phyloP scores from a whole-genome alignment of 1,284 basidiomycete genomes.

The Cerioporus squamosus region DNA sequence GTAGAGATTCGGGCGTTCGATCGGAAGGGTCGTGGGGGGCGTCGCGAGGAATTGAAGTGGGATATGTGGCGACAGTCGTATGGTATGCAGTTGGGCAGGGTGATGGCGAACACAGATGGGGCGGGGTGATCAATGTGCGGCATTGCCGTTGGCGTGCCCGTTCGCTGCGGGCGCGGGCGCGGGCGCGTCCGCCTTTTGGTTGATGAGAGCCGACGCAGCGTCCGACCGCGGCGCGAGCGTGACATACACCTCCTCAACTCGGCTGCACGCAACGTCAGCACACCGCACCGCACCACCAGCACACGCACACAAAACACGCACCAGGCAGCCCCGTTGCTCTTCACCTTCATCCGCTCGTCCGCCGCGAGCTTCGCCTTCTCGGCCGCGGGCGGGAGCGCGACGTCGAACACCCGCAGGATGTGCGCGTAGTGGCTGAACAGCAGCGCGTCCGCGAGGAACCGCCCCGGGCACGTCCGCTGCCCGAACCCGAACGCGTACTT shows the following conservation, averaged over 20 bases:
- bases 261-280: conserved; percentile 4
- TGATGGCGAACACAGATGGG: no score
- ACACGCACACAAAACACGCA: neutral
- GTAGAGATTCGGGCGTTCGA: neutral
- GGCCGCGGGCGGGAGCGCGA: conserved; percentile 9
- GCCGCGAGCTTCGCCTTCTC: conserved; percentile 14
- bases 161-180: neutral
- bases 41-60: no score
- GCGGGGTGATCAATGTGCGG: neutral
- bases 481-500: conserved; percentile 26
- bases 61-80: no score
- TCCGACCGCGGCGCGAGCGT: conserved; percentile 10
- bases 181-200: neutral
- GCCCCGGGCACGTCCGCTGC: conserved; percentile 22
- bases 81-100: neutral
- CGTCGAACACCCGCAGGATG: conserved; percentile 20
- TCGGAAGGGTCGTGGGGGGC: neutral
- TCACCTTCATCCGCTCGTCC: conserved; percentile 18
- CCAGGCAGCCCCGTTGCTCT: conserved; percentile 23
- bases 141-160: conserved; percentile 1
- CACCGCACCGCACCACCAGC: neutral
- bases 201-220: conserved; percentile 12
- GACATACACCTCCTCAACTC: conserved; percentile 19
- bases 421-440: conserved; percentile 24
- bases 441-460: conserved; percentile 25